Evolutionary conservation across 495 filamentous ascomycete genomes (phyloP), one percentile per base, ranked within the genome.

Genomic region (Physcia stellaris): DNA sequence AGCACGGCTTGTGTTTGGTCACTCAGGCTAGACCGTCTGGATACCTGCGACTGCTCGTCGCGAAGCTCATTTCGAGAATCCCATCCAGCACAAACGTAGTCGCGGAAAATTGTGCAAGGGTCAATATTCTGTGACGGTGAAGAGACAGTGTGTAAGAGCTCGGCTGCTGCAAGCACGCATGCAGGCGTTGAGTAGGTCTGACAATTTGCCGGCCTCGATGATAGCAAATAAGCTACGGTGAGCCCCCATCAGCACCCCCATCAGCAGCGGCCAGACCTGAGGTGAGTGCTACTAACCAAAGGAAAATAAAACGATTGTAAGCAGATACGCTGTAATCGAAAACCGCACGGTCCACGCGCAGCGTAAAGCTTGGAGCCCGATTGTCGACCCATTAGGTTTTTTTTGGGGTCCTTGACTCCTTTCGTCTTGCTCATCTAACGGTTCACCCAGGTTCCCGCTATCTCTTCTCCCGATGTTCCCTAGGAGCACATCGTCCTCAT

Each of bases 31-130:
- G 13, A 35, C 11, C 32, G 19, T 35, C 26, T 7, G 18, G 3
- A 15, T 2, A 35, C 12, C n/a, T 35, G n/a, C 2, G 32, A 13
- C 19, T 35, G 32, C n/a, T 16, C 32, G n/a, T 35, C 32, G 10
- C 32, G 32, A 4, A 35, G 32, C 32, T 35, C 32, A 35, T 35
- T 13, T 18, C 32, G n/a, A 4, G 32, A 35, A 18, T 35, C 32
- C 32, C 32, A 35, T 19, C 32, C 32, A 11, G n/a, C 32, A 35
- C 32, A 35, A 20, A 35, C 32, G 32, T 15, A 35, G 19, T 35
- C 32, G 13, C 32, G 13, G 32, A 35, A 35, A 35, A 15, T 35
- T 20, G 32, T 35, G 19, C 32, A 35, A 4, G 32, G 32, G 32
- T 35, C 32, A 2, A 35, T 35, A 11, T 35, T 35, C 18, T 10